These are phyloP conservation scores for Beta corolliflora DNA, from an alignment of 179 eudicot species.

Conservation along the genomic window DNA sequence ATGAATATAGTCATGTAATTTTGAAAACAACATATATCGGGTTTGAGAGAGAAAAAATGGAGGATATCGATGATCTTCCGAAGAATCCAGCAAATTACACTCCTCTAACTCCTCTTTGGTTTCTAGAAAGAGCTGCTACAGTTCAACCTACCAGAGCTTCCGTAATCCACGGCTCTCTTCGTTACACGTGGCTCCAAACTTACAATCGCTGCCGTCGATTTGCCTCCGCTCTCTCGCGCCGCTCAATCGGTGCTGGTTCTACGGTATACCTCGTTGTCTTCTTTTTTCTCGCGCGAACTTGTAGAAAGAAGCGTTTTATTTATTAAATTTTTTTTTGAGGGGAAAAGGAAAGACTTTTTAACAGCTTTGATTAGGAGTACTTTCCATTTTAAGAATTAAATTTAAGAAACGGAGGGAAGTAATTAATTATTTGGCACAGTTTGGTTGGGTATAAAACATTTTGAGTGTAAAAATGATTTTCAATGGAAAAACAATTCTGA, in stretches of 20 bases:
- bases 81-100: constrained; percentile 83
- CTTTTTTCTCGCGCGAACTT: neutral
- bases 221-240: constrained; percentile 74
- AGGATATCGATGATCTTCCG: constrained; percentile 80
- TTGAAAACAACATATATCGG: no score
- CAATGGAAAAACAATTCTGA: no score
- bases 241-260: constrained; percentile 52
- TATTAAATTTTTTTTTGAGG: no score
- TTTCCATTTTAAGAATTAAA: no score
- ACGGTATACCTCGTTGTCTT: constrained; percentile 46
- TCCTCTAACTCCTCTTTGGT: constrained; percentile 79
- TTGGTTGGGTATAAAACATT: no score
- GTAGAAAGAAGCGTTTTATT: neutral
- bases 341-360: no score
- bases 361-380: no score
- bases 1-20: no score
- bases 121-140: constrained; percentile 81
- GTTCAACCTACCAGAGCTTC: constrained; percentile 71
- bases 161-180: constrained; percentile 56
- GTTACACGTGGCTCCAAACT: constrained; percentile 84
- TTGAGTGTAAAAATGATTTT: no score
- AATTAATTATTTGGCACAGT: no score
- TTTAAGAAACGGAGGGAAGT: no score
- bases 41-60: constrained; percentile 22
- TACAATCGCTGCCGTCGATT: constrained; percentile 84